Evolutionary conservation across 495 filamentous ascomycete species (phyloP).

Genomic region (Xylaria acuta): DNA sequence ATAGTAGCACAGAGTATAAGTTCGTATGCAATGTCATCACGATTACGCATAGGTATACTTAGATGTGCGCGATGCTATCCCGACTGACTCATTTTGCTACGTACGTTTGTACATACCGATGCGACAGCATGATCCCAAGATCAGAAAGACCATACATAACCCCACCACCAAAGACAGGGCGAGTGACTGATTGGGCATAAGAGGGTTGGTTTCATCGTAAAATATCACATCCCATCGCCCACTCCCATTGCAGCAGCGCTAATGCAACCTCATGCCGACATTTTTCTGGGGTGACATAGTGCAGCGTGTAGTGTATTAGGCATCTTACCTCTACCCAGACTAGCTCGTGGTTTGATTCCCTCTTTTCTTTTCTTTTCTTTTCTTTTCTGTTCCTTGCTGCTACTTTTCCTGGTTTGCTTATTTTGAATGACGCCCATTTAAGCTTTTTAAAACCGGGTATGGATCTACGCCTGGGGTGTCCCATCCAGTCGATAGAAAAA

Average conservation of each 20-base stretch:
- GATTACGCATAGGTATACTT: too few species aligned
- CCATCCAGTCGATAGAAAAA: slow-evolving; percentile 9
- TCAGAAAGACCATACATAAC: slow-evolving; percentile 5
- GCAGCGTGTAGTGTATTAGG: not conserved
- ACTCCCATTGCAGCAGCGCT: not conserved
- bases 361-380: not conserved
- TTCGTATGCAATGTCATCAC: slow-evolving; percentile 13
- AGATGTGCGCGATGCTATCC: slow-evolving; percentile 5
- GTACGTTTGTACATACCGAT: not conserved
- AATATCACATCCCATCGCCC: slow-evolving; percentile 14
- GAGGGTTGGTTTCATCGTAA: slow-evolving; percentile 16
- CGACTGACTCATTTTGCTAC: slow-evolving; percentile 7
- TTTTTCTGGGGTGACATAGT: not conserved
- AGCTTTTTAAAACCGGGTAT: slow-evolving; percentile 9
- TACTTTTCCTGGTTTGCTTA: slow-evolving; percentile 2
- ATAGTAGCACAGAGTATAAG: not conserved
- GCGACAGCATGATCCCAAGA: not conserved
- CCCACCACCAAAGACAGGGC: not conserved
- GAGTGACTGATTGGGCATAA: slow-evolving; percentile 5
- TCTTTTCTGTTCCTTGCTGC: not conserved
- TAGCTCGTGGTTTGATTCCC: not conserved
- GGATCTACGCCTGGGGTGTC: slow-evolving; percentile 14
- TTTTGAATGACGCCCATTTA: not conserved
- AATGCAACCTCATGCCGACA: slow-evolving; percentile 26
- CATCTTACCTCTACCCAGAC: not conserved